These are phyloP conservation scores for Physcomitrium patens DNA, from an alignment of 225 moss, liverwort and hornwort species.

Conservation along the genomic window DNA sequence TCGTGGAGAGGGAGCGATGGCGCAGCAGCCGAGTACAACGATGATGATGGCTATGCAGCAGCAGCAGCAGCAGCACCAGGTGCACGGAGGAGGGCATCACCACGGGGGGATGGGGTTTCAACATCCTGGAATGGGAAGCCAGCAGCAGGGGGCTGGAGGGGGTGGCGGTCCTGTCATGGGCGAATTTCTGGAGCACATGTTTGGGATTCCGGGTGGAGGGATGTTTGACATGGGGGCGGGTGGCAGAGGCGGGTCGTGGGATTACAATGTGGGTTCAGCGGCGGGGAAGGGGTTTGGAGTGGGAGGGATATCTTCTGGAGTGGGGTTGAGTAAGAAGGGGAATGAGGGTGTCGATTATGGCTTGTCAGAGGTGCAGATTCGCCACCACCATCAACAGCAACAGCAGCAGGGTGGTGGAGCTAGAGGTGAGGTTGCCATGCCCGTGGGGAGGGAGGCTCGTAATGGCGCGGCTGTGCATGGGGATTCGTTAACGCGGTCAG, in stretches of 20 bases:
- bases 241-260: conserved; percentile 42
- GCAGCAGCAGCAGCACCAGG: conserved; percentile 46
- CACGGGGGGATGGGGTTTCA: conserved; percentile 49
- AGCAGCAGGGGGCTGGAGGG: not conserved
- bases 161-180: conserved; percentile 44
- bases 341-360: conserved; percentile 47
- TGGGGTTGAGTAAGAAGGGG: conserved; percentile 46
- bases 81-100: conserved; percentile 40
- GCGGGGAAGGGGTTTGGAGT: conserved; percentile 48
- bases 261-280: conserved; percentile 45
- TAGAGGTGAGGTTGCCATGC: conserved; percentile 25
- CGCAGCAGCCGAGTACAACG: conserved; percentile 59
- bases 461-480: conserved; percentile 32
- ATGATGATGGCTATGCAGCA: conserved; percentile 67
- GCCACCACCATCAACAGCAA: conserved; percentile 31
- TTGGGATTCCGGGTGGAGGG: conserved; percentile 42
- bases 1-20: conserved; percentile 26
- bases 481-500: conserved; percentile 70
- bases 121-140: conserved; percentile 36
- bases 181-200: conserved; percentile 62
- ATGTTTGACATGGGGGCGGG: conserved; percentile 37
- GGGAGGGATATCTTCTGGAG: conserved; percentile 33
- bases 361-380: conserved; percentile 52
- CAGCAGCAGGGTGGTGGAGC: conserved; percentile 23
- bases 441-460: conserved; percentile 32